Conservation (phyloP, 2,329 filamentous ascomycete species). For the Xylaria multiplex region DNA sequence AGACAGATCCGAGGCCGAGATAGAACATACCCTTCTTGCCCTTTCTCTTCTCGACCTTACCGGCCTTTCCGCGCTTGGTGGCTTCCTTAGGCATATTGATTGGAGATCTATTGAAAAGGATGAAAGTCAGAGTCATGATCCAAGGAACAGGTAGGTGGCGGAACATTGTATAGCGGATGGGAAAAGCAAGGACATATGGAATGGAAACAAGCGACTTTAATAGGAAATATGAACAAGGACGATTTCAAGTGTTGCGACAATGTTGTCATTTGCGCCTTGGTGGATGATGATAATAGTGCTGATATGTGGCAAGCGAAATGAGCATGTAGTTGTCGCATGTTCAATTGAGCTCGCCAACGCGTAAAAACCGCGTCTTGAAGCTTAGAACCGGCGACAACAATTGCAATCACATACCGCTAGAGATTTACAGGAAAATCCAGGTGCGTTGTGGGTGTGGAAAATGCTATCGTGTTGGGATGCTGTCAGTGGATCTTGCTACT, state of each 20-base stretch:
- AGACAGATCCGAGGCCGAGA: not conserved
- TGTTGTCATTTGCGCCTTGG: not conserved
- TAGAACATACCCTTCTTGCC: constrained; percentile 67
- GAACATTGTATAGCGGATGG: not conserved
- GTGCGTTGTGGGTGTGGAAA: constrained; percentile 44
- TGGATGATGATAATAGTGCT: constrained; percentile 7
- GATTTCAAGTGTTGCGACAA: not conserved
- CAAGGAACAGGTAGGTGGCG: not conserved
- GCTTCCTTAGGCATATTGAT: constrained; percentile 69
- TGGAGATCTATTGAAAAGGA: constrained; percentile 42
- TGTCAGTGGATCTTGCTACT: constrained; percentile 44
- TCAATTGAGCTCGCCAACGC: constrained; percentile 52
- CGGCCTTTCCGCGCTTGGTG: constrained; percentile 61
- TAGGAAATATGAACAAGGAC: not conserved
- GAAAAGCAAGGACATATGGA: not conserved
- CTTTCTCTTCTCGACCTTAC: constrained; percentile 66
- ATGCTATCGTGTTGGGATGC: constrained; percentile 49
- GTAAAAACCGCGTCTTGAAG: constrained; percentile 51
- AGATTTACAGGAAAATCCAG: constrained; percentile 38
- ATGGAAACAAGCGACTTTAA: no score
- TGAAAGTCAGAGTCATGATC: constrained; percentile 14
- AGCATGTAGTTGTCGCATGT: constrained; percentile 49
- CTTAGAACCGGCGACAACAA: constrained; percentile 45
- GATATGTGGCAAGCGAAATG: constrained; percentile 25
- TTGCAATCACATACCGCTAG: constrained; percentile 52